A percentile compares a stretch with the other conserved stretches of the same genome.
These are phyloP conservation scores for Ceratocystis diversiconidia DNA, from an alignment of 2,329 filamentous ascomycete genomes.

Conservation along the genomic window DNA sequence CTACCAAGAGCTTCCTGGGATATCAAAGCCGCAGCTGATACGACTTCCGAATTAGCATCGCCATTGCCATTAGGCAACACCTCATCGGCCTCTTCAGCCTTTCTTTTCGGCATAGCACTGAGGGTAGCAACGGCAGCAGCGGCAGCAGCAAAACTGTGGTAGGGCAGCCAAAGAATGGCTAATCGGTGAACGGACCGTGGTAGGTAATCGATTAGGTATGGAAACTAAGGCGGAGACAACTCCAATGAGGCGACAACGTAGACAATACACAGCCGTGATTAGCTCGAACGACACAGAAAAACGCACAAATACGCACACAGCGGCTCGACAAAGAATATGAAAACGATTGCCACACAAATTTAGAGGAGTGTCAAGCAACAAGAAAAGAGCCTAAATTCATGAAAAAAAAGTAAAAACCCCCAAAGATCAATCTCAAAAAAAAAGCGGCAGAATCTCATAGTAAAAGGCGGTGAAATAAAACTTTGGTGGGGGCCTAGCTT, in stretches of 20 bases:
- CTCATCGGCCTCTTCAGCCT: not conserved
- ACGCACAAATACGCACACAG: too few relatives aligned
- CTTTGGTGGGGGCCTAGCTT: not conserved
- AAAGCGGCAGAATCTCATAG: slow-evolving; percentile 8
- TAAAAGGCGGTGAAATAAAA: slow-evolving; percentile 4
- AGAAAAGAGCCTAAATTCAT: not conserved
- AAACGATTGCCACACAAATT: not conserved
- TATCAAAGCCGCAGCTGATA: not conserved
- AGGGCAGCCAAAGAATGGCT: not conserved
- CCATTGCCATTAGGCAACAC: not conserved
- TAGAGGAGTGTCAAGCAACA: not conserved
- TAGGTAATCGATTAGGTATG: too few relatives aligned
- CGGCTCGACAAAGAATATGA: not conserved
- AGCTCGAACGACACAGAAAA: not conserved
- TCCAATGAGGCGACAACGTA: too few relatives aligned
- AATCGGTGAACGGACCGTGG: too few relatives aligned
- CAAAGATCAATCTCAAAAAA: not conserved
- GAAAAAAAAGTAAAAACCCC: not conserved
- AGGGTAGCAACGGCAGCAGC: not conserved
- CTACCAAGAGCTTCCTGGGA: not conserved
- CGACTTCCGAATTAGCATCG: not conserved
- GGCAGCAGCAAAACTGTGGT: not conserved
- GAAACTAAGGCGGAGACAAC: too few relatives aligned
- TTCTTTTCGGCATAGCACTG: not conserved
- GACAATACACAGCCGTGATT: not conserved